Conservation (phyloP, 148 eudicot genomes). For the Nepenthes gracilis region DNA sequence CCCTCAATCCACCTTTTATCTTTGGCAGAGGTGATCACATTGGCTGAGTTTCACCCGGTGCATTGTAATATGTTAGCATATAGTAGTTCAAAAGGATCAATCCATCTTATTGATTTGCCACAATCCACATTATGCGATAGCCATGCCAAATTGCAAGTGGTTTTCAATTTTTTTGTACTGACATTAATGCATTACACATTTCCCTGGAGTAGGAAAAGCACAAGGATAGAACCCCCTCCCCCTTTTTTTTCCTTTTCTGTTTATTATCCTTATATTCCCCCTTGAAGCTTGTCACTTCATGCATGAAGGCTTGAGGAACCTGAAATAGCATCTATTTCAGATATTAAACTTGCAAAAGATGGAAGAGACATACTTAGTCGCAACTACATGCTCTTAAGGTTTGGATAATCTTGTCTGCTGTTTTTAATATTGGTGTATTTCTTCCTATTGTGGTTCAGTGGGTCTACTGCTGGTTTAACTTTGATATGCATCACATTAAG, state of each 20-base stretch:
- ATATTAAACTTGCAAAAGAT: conserved; percentile 58
- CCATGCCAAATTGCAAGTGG: conserved; percentile 65
- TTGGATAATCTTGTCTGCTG: conserved; percentile 1
- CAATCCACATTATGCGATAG: conserved; percentile 74
- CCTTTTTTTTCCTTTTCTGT: too few species aligned
- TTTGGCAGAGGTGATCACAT: conserved; percentile 76
- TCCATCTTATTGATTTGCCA: conserved; percentile 78
- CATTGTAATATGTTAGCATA: conserved; percentile 75
- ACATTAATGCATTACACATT: too few species aligned
- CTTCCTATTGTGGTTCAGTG: background rate
- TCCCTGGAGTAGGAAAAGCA: too few species aligned
- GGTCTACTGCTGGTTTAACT: too few species aligned
- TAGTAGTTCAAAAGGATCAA: conserved; percentile 81
- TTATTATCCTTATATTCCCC: background rate
- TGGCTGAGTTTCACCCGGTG: conserved; percentile 77
- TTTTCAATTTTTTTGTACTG: background rate
- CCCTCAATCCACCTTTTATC: conserved; percentile 1
- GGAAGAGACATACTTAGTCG: conserved; percentile 67
- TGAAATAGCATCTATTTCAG: conserved; percentile 68
- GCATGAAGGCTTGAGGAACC: conserved; percentile 51
- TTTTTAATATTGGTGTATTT: background rate
- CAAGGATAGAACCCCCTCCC: too few species aligned
- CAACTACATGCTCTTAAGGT: conserved; percentile 74
- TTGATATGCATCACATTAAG: too few species aligned
- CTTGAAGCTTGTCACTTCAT: background rate